phyloP scores from a whole-genome alignment of 1,139 yeast genomes.

The Scheffersomyces illinoinensis region DNA sequence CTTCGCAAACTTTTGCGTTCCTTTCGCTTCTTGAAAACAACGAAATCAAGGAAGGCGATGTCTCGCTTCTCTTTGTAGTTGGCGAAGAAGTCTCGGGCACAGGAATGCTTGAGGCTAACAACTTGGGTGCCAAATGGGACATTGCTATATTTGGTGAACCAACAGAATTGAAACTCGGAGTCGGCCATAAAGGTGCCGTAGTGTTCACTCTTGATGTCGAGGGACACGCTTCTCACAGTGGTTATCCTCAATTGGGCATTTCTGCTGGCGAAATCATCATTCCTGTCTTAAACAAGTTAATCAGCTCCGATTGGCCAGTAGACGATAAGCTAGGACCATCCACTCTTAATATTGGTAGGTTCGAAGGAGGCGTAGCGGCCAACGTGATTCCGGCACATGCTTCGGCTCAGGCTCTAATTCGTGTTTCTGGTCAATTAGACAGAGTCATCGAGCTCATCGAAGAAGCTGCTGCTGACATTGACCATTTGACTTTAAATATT shows the following conservation, averaged over 20 bases:
- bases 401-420: slow-evolving; percentile 46
- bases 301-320: slow-evolving; percentile 44
- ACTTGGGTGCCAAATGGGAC: slow-evolving; percentile 54
- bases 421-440: slow-evolving; percentile 54
- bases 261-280: slow-evolving; percentile 61
- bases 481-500: slow-evolving; percentile 26
- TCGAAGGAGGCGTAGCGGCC: slow-evolving; percentile 60
- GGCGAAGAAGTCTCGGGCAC: slow-evolving; percentile 67
- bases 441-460: slow-evolving; percentile 36
- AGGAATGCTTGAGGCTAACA: slow-evolving; percentile 54
- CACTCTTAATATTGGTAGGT: slow-evolving; percentile 59
- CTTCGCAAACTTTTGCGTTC: slow-evolving; percentile 58
- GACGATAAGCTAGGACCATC: slow-evolving; percentile 60
- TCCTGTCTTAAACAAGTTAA: slow-evolving; percentile 42
- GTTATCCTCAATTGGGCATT: slow-evolving; percentile 69
- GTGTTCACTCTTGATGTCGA: slow-evolving; percentile 41
- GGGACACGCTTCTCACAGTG: slow-evolving; percentile 68
- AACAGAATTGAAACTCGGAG: slow-evolving; percentile 66
- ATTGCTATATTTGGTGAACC: slow-evolving; percentile 74
- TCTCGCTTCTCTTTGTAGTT: slow-evolving; percentile 61
- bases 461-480: slow-evolving; percentile 31
- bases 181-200: slow-evolving; percentile 66
- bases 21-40: slow-evolving; percentile 41
- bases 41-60: slow-evolving; percentile 52
- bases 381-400: slow-evolving; percentile 69